These are phyloP conservation scores for Zalaria obscura DNA, from an alignment of 2,329 filamentous ascomycete species.

Conservation along the genomic window DNA sequence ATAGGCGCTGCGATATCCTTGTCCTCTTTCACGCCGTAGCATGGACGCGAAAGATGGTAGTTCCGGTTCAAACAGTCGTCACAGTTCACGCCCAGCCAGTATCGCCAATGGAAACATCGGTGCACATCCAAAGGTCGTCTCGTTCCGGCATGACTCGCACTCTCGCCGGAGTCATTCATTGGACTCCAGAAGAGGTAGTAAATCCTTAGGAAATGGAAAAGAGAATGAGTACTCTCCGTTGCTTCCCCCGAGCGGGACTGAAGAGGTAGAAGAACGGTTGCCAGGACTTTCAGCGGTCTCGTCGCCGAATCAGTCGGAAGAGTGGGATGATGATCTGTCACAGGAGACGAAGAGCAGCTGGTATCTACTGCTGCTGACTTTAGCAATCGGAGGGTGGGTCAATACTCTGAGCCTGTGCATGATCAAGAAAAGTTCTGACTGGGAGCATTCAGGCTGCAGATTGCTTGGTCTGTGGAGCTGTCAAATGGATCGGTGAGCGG, in stretches of 20 bases:
- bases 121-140: too few relatives aligned
- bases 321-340: slow-evolving; percentile 30
- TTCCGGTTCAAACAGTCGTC: too few relatives aligned
- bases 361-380: slow-evolving; percentile 75
- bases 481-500: slow-evolving; percentile 66
- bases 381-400: slow-evolving; percentile 61
- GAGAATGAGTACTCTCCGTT: slow-evolving; percentile 18
- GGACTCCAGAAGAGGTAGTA: neutral
- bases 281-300: neutral
- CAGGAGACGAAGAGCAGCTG: slow-evolving; percentile 65
- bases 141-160: too few relatives aligned
- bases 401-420: slow-evolving; percentile 1
- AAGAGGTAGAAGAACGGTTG: neutral
- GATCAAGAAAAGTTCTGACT: slow-evolving; percentile 2
- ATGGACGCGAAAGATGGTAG: too few relatives aligned
- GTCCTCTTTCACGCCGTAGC: too few relatives aligned
- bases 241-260: slow-evolving; percentile 7
- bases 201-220: slow-evolving; percentile 6
- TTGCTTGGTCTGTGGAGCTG: slow-evolving; percentile 90
- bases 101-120: too few relatives aligned
- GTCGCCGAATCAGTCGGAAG: slow-evolving; percentile 11
- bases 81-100: too few relatives aligned
- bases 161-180: neutral
- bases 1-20: too few relatives aligned
- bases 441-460: slow-evolving; percentile 50